Evolutionary conservation across 2,329 filamentous ascomycete species (phyloP).

Genomic region (Sporothrix luriei): DNA sequence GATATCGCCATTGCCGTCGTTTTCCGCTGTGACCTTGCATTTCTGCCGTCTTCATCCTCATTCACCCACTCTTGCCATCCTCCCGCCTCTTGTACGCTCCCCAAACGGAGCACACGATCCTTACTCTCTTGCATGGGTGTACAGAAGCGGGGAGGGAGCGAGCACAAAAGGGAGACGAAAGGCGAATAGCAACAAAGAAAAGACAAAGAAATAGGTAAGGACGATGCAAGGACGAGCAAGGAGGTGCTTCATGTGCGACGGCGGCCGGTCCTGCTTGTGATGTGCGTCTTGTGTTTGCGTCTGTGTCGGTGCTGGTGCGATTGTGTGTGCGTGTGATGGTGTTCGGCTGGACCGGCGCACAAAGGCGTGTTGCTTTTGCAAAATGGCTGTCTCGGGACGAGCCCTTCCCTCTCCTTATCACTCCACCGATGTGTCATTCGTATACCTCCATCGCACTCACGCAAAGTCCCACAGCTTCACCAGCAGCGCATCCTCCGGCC

Average conservation of each 20-base stretch:
- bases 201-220: neutral
- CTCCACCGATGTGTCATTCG: too few species aligned
- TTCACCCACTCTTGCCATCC: too few species aligned
- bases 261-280: slow-evolving; percentile 14
- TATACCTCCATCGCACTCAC: slow-evolving; percentile 23
- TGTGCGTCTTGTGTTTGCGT: slow-evolving; percentile 1
- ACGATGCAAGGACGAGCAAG: too few species aligned
- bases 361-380: slow-evolving; percentile 3
- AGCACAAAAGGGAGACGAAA: neutral
- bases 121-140: neutral
- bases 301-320: neutral
- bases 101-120: slow-evolving; percentile 15
- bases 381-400: neutral
- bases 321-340: neutral
- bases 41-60: neutral
- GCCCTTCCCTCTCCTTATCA: neutral
- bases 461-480: slow-evolving; percentile 65
- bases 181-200: neutral
- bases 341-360: neutral
- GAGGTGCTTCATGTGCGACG: neutral
- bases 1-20: neutral
- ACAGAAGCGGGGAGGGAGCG: slow-evolving; percentile 3
- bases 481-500: slow-evolving; percentile 57
- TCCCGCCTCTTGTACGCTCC: slow-evolving; percentile 5
- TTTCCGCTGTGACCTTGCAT: neutral